Evolutionary conservation across 148 eudicot species (phyloP).

Genomic region (Spergularia bocconei): DNA sequence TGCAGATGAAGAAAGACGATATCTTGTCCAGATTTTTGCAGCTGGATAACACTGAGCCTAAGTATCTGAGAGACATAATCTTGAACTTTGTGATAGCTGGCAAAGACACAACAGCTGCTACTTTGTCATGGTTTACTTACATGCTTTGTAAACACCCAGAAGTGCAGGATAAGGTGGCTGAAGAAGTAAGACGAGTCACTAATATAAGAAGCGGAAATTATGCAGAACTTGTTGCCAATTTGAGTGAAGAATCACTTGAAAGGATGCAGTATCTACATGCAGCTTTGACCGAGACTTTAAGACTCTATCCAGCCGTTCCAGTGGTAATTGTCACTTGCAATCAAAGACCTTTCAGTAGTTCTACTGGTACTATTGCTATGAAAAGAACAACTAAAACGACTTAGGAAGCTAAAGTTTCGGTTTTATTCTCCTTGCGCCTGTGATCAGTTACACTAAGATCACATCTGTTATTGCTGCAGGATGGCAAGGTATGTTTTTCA

Average conservation of each 20-base stretch:
- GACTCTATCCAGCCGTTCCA: conserved; percentile 82
- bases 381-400: no score
- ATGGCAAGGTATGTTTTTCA: conserved; percentile 56
- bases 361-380: not conserved
- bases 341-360: not conserved
- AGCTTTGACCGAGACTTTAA: conserved; percentile 67
- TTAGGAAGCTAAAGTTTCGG: not conserved
- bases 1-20: conserved; percentile 55
- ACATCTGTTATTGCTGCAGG: conserved; percentile 28
- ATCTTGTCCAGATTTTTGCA: conserved; percentile 64
- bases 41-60: conserved; percentile 38
- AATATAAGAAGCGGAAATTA: conserved; percentile 1
- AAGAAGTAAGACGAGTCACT: conserved; percentile 45
- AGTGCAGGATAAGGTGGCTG: conserved; percentile 54
- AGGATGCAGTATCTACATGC: conserved; percentile 83
- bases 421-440: not conserved
- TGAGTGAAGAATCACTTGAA: conserved; percentile 62
- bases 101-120: conserved; percentile 72
- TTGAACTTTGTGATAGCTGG: conserved; percentile 81
- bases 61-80: conserved; percentile 69
- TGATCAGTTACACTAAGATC: not conserved
- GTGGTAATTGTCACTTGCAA: conserved; percentile 39
- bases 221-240: conserved; percentile 36
- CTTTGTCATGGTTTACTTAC: conserved; percentile 79
- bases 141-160: conserved; percentile 61